Base-by-base conservation (phyloP, 371 early-diverging fungal genomes). In the Homolaphlyctis polyrhiza region DNA sequence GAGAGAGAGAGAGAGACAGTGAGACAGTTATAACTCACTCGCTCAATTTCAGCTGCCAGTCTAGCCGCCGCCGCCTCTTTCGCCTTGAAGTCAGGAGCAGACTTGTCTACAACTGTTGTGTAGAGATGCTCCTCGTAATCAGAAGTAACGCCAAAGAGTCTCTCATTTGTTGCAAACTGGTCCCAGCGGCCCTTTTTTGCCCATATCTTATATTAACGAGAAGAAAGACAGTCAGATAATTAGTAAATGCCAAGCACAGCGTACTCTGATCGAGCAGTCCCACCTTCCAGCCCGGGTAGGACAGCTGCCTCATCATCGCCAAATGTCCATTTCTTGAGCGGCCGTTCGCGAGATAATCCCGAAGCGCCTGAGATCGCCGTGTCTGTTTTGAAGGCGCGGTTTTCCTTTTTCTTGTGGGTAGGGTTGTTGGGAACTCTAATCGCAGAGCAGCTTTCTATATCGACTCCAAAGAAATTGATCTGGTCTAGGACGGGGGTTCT, bases 141-240 rank as follows among this genome's bases (percentile, higher is more conserved):
- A 0, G 97, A 91, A 30, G 84, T 92, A 58, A 99, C 83, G 1
- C 98, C 98, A 86, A 98, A 99, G 49, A 93, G 77, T 64, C 83
- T 76, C 71, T 96, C 94, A 70, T 99, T 99, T 2, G 84, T 93
- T n/a, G 90, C 93, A 85, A 99, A 99, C 74, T 99, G 99, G 79
- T 99, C 96, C 99, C 99, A 99, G 29, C 66, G 58, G 65, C 65
- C 65, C 33, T 18, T 23, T 45, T 45, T 45, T 16, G 45, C 45
- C 16, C 45, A 45, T 45, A 16, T 45, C 16, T 23, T 23, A 45
- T n/a, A n/a, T n/a, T n/a, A n/a, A n/a, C n/a, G n/a, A n/a, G n/a
- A n/a, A n/a, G n/a, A 45, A 18, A 18, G 23, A 45, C 45, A 45
- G 45, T 45, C 45, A 45, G 45, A 18, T 45, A 16, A 45, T 45